Percentiles rank a stretch among this genome's conserved stretches.
These are phyloP conservation scores for Diutina catenulata DNA, from an alignment of 1,139 yeast genomes.

Conservation along the genomic window DNA sequence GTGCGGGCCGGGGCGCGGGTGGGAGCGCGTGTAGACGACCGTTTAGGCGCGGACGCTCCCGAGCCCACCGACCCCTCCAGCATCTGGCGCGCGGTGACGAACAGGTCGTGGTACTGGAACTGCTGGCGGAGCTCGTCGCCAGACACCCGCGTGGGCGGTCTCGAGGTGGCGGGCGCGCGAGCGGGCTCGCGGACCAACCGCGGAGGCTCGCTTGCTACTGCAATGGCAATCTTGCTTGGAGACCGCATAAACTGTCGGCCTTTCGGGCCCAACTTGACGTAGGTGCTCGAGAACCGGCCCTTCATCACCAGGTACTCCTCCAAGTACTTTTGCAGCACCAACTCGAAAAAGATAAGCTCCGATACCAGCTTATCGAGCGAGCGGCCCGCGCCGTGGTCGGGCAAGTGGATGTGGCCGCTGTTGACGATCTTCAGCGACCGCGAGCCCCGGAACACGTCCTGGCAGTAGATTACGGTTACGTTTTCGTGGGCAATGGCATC, in stretches of 20 bases:
- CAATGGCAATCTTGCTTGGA: neutral
- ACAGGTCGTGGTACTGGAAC: neutral
- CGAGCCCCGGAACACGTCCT: constrained; percentile 76
- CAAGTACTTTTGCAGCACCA: constrained; percentile 57
- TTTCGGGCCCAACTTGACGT: constrained; percentile 47
- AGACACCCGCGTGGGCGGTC: too few species aligned
- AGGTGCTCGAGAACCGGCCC: constrained; percentile 75
- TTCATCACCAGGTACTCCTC: constrained; percentile 65
- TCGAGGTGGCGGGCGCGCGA: neutral
- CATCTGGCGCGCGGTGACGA: constrained; percentile 3
- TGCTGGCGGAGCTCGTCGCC: neutral
- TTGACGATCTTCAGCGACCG: constrained; percentile 46
- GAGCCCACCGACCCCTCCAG: neutral
- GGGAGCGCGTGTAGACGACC: too few species aligned
- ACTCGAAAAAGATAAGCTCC: constrained; percentile 71
- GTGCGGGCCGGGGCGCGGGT: neutral
- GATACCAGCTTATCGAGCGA: constrained; percentile 51
- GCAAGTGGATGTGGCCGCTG: constrained; percentile 48
- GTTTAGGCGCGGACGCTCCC: neutral
- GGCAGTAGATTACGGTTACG: constrained; percentile 72
- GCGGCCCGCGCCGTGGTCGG: constrained; percentile 63
- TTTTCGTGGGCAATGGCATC: constrained; percentile 41
- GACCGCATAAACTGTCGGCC: constrained; percentile 30
- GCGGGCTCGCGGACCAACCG: neutral
- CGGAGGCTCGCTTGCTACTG: neutral